Percentiles rank a stretch among this genome's conserved stretches.
Evolutionary conservation across 2,329 filamentous ascomycete species (phyloP).

Genomic region (Macrophomina pseudophaseolina): DNA sequence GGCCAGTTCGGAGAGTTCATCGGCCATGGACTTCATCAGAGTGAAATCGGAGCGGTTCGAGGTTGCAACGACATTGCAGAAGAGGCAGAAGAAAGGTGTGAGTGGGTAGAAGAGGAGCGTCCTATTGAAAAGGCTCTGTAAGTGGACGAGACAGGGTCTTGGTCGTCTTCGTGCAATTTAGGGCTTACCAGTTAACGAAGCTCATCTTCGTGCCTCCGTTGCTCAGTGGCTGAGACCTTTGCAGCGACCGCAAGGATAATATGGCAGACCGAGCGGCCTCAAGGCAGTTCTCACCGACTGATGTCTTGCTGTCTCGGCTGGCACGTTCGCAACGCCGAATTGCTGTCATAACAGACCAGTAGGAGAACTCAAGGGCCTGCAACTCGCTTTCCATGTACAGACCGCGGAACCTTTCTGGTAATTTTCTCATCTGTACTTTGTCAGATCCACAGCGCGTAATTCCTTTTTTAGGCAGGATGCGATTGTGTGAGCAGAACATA

Average conservation of each 20-base stretch:
- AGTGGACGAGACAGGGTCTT: too few relatives aligned
- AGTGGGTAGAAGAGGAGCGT: constrained; percentile 43
- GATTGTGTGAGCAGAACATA: constrained; percentile 26
- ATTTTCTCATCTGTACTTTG: constrained; percentile 28
- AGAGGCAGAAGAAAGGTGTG: constrained; percentile 42
- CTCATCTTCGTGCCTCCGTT: constrained; percentile 6
- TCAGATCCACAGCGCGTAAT: constrained; percentile 14
- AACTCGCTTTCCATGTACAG: constrained; percentile 35
- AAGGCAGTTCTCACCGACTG: constrained; percentile 39
- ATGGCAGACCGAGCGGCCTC: constrained; percentile 39
- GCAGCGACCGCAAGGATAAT: constrained; percentile 35
- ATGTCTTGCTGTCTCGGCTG: constrained; percentile 34
- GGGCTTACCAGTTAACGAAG: constrained; percentile 7
- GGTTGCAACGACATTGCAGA: constrained; percentile 44
- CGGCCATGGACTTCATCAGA: constrained; percentile 38
- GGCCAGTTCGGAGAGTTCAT: constrained; percentile 36
- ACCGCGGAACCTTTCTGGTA: constrained; percentile 23
- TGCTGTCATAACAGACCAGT: constrained; percentile 39
- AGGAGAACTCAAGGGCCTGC: constrained; percentile 36
- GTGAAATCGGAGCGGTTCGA: constrained; percentile 38
- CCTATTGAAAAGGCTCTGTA: constrained; percentile 29
- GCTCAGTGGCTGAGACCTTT: constrained; percentile 28
- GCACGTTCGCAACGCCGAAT: constrained; percentile 38
- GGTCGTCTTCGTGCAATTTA: too few relatives aligned
- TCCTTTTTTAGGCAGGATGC: constrained; percentile 1